A percentile compares a stretch with the other conserved stretches of the same genome.
Evolutionary conservation across 495 filamentous ascomycete genomes (phyloP).

Genomic region (Hypomontagnella monticulosa): DNA sequence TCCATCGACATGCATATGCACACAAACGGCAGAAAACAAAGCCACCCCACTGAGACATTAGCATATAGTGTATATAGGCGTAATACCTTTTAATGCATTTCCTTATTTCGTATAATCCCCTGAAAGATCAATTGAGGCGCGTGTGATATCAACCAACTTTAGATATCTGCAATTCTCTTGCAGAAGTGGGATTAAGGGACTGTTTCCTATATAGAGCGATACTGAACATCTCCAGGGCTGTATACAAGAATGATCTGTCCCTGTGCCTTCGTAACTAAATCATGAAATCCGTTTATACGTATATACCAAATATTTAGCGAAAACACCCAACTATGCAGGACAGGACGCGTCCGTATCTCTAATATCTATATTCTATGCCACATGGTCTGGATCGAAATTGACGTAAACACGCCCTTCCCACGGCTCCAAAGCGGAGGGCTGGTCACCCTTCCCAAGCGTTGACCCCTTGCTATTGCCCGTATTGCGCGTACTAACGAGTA

Average conservation of each 20-base stretch:
- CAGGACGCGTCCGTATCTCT: background rate
- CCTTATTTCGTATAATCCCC: no score
- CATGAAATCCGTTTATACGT: slow-evolving; percentile 1
- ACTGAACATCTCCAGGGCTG: no score
- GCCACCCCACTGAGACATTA: no score
- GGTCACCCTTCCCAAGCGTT: background rate
- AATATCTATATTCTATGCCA: background rate
- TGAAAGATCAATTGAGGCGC: no score
- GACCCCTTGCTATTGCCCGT: background rate
- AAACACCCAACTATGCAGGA: no score
- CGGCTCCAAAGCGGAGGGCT: slow-evolving; percentile 1
- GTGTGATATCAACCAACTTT: no score
- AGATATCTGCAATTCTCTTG: no score
- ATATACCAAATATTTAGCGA: background rate
- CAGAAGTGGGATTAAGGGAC: no score
- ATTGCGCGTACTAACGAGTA: slow-evolving; percentile 20
- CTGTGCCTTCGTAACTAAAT: no score
- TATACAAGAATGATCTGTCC: no score
- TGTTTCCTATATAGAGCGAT: no score
- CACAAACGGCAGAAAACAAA: background rate
- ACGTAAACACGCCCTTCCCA: slow-evolving; percentile 40
- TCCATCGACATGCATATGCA: slow-evolving; percentile 24
- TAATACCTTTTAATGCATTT: no score
- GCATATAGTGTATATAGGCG: background rate
- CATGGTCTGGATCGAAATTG: slow-evolving; percentile 18